These are phyloP conservation scores for Brachypodium distachyon DNA, from an alignment of 202 grass and related monocot genomes.

Conservation along the genomic window DNA sequence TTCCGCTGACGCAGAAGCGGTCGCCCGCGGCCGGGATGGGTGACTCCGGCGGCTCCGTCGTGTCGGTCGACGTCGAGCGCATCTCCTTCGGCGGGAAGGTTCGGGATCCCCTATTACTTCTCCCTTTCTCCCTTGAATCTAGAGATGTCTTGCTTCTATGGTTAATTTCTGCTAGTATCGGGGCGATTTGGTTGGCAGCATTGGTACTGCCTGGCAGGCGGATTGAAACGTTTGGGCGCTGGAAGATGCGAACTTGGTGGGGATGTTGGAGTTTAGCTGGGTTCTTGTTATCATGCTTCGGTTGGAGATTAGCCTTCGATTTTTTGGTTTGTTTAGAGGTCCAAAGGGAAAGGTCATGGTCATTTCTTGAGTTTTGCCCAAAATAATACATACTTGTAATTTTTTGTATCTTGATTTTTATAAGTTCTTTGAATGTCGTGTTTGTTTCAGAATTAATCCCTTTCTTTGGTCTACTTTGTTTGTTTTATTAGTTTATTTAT, in stretches of 20 bases:
- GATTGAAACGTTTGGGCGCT: conserved; percentile 5
- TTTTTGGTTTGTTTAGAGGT: not conserved
- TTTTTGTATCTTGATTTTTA: not conserved
- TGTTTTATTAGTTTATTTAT: not conserved
- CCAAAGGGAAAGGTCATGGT: not conserved
- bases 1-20: not conserved
- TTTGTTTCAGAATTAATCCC: conserved; percentile 21
- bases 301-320: not conserved
- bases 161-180: not conserved
- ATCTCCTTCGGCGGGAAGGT: conserved; percentile 97
- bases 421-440: not conserved
- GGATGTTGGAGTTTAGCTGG: conserved; percentile 8
- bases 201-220: conserved; percentile 2
- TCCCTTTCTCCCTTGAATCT: not conserved
- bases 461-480: not conserved
- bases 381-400: not conserved
- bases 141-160: not conserved
- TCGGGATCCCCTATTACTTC: not conserved
- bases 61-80: conserved; percentile 87
- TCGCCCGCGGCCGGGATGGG: conserved; percentile 37
- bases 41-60: conserved; percentile 57
- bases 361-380: not conserved
- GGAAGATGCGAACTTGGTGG: not conserved
- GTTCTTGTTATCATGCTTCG: not conserved
- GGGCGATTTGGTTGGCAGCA: conserved; percentile 14